A percentile compares a stretch with the other conserved stretches of the same genome.
Conservation (phyloP, 192 early-diverging fungal genomes). For the Coemansia sp. region DNA sequence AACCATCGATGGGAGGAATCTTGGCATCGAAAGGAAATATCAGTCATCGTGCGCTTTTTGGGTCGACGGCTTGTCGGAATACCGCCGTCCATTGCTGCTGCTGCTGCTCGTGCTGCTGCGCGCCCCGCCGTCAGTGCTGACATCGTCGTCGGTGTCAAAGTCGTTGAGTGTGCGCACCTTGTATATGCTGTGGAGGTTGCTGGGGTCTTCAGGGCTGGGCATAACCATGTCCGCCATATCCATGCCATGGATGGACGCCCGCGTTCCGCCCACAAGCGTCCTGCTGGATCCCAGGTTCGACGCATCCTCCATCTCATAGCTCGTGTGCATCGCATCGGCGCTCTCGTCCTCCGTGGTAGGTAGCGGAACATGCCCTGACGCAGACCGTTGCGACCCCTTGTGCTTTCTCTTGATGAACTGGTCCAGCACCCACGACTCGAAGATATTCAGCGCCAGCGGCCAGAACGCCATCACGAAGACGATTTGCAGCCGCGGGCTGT, state of each 20-base stretch:
- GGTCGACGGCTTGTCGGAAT: neutral
- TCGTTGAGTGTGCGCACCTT: slow-evolving; percentile 3
- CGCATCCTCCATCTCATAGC: neutral
- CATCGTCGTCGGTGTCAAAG: slow-evolving; percentile 3
- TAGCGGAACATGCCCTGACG: slow-evolving; percentile 34
- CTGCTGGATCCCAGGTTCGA: slow-evolving; percentile 18
- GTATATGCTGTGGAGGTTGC: neutral
- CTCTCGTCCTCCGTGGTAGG: slow-evolving; percentile 8
- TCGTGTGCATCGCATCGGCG: neutral
- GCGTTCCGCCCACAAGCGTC: slow-evolving; percentile 23
- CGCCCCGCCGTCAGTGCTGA: slow-evolving; percentile 5
- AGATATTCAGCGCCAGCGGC: slow-evolving; percentile 52
- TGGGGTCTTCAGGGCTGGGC: neutral
- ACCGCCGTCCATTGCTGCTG: neutral
- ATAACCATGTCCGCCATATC: slow-evolving; percentile 24
- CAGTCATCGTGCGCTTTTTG: neutral
- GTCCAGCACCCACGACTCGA: slow-evolving; percentile 54
- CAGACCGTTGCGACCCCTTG: neutral
- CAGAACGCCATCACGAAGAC: slow-evolving; percentile 55
- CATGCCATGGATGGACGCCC: neutral
- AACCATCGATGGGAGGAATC: neutral
- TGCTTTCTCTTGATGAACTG: slow-evolving; percentile 49
- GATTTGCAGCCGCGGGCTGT: slow-evolving; percentile 47
- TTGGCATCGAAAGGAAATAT: neutral
- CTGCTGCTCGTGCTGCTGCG: neutral